These are phyloP conservation scores for Thielaviopsis euricoi DNA, from an alignment of 2,329 filamentous ascomycete species.

Conservation along the genomic window DNA sequence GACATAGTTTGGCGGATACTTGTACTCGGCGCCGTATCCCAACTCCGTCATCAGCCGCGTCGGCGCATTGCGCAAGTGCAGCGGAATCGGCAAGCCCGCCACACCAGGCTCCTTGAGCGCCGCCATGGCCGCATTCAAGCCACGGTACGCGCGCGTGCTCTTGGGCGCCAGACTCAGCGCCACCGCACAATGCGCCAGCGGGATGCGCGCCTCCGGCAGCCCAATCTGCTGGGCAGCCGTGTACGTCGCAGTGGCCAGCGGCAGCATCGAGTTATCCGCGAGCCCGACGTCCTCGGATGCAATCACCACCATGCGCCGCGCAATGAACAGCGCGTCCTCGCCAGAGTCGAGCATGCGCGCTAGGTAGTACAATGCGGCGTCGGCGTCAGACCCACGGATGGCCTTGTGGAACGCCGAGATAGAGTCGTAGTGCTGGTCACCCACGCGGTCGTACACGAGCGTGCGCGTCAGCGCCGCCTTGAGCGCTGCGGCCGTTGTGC, in stretches of 20 bases:
- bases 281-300: conserved; percentile 88
- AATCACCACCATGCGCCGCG: conserved; percentile 83
- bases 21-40: conserved; percentile 81
- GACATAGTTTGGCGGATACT: conserved; percentile 85
- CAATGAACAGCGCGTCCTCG: conserved; percentile 85
- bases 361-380: conserved; percentile 87
- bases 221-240: conserved; percentile 84
- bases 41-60: conserved; percentile 86
- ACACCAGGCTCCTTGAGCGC: conserved; percentile 71
- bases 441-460: conserved; percentile 82
- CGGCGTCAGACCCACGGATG: conserved; percentile 69
- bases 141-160: conserved; percentile 73
- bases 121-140: conserved; percentile 61
- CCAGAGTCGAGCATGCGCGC: conserved; percentile 90
- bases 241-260: conserved; percentile 72
- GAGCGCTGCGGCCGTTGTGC: conserved; percentile 57
- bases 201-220: conserved; percentile 87
- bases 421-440: conserved; percentile 94
- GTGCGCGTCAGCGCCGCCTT: conserved; percentile 79
- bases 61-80: conserved; percentile 82
- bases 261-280: conserved; percentile 69
- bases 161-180: conserved; percentile 71
- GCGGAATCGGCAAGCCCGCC: conserved; percentile 63
- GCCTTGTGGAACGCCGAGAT: conserved; percentile 97
- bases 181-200: conserved; percentile 72